phyloP scores from a whole-genome alignment of 2,329 filamentous ascomycete species.

The Xylariaceae sp. region DNA sequence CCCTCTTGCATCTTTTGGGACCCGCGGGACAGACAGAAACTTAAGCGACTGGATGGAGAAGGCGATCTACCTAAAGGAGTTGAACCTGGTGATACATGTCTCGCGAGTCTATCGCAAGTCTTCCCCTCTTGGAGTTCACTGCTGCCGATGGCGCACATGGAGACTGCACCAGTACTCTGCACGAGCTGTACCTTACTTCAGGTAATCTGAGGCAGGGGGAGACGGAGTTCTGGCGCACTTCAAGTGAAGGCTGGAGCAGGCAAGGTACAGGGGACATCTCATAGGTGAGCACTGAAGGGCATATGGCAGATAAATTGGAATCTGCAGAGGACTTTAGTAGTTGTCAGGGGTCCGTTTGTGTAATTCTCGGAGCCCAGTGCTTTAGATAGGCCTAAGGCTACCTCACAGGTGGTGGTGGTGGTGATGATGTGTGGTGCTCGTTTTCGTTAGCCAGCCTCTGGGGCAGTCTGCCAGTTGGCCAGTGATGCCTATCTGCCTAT shows the following conservation, averaged over 20 bases:
- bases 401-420: not conserved
- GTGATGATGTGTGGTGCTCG: not conserved
- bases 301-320: slow-evolving; percentile 15
- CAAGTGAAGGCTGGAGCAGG: too few species aligned
- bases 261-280: not conserved
- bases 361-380: not conserved
- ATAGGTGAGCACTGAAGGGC: slow-evolving; percentile 2
- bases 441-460: too few species aligned
- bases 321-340: slow-evolving; percentile 17
- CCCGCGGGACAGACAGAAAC: slow-evolving; percentile 8
- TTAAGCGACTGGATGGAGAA: not conserved
- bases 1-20: slow-evolving; percentile 21
- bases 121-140: not conserved
- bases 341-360: slow-evolving; percentile 7
- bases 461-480: too few species aligned
- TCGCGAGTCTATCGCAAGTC: not conserved
- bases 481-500: too few species aligned
- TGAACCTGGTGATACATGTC: too few species aligned
- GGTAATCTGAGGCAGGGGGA: not conserved
- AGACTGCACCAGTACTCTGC: too few species aligned
- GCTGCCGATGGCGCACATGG: too few species aligned
- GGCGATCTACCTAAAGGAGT: not conserved
- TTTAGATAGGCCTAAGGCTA: not conserved
- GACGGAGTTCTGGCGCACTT: not conserved
- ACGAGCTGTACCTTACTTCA: not conserved